Evolutionary conservation across 2,329 filamentous ascomycete species (phyloP), one percentile per base, ranked within the genome.

Genomic region (Fusarium armeniacum): DNA sequence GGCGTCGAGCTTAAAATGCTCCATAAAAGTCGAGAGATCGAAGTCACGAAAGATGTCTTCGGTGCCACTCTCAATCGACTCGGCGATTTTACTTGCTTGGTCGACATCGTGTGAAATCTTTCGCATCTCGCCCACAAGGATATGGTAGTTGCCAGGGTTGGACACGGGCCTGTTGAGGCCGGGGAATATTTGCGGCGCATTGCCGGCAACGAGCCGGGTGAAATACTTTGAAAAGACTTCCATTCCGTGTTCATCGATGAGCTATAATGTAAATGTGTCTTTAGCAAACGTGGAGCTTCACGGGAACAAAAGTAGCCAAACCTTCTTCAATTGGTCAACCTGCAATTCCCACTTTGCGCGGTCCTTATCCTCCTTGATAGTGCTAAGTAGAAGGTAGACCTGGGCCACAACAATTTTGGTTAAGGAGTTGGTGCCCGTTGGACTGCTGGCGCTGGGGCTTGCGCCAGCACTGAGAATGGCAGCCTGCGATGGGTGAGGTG

Each of bases 161-260:
- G 93, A 87, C 70, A 89, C 87, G 58, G 89, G 87, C 81, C 93
- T 88, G 75, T 89, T 92, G 57, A 90, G 85, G 69, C 91, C 90
- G 53, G 93, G 91, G 78, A 98, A 98, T 79, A 99, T 96, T 77
- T 96, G 91, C 69, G 91, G 85, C 76, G 94, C 93, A 89, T 98
- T 98, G 82, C 91, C 91, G 81, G 91, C 92, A 78, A 99, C 89
- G 79, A 98, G 86, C 81, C 95, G 93, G 81, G 93, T 91, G 82
- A 99, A 97, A 81, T 96, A 98, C 85, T 94, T 97, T 65, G 93
- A 90, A 80, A 94, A 98, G 78, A 98, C 94, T 86, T 99, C 97
- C 95, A 99, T 99, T 78, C 94, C 94, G 94, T 97, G 91, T 77
- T 95, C 94, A 89, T 97, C 91, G 83, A 98, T 91, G 80, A 98